Conservation (phyloP, 2,329 filamentous ascomycete species). For the Daldinia sp. region DNA sequence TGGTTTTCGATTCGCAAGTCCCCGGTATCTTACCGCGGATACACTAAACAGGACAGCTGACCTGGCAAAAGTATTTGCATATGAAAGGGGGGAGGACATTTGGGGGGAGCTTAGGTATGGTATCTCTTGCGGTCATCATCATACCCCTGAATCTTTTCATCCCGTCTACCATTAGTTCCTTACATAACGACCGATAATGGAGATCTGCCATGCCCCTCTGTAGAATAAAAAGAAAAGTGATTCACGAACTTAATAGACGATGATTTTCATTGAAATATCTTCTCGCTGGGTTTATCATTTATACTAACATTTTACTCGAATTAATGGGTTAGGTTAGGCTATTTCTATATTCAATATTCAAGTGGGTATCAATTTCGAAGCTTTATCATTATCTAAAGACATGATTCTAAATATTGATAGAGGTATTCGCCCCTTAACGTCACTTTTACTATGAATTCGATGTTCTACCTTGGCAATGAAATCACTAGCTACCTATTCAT, state of each 20-base stretch:
- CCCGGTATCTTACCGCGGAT: conserved; percentile 22
- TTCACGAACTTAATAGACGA: conserved; percentile 43
- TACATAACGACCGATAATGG: conserved; percentile 30
- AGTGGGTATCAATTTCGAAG: conserved; percentile 8
- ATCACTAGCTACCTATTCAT: background rate
- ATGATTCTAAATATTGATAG: background rate
- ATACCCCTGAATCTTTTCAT: conserved; percentile 20
- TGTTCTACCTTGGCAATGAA: background rate
- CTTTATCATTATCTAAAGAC: background rate
- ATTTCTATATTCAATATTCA: background rate
- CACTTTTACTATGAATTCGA: background rate
- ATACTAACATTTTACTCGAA: background rate
- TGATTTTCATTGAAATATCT: conserved; percentile 6
- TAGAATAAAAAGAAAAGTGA: conserved; percentile 42
- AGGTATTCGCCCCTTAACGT: background rate
- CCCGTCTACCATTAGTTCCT: conserved; percentile 19
- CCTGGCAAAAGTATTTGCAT: conserved; percentile 26
- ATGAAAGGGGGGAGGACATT: conserved; percentile 8
- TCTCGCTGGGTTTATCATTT: background rate
- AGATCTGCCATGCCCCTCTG: conserved; percentile 38
- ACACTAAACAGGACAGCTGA: conserved; percentile 23
- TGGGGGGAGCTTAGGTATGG: conserved; percentile 27
- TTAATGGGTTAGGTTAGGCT: background rate
- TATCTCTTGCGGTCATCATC: conserved; percentile 28
- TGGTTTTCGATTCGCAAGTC: conserved; percentile 28